Conservation (phyloP, 2,329 filamentous ascomycete genomes). For the Xylaria sp. region DNA sequence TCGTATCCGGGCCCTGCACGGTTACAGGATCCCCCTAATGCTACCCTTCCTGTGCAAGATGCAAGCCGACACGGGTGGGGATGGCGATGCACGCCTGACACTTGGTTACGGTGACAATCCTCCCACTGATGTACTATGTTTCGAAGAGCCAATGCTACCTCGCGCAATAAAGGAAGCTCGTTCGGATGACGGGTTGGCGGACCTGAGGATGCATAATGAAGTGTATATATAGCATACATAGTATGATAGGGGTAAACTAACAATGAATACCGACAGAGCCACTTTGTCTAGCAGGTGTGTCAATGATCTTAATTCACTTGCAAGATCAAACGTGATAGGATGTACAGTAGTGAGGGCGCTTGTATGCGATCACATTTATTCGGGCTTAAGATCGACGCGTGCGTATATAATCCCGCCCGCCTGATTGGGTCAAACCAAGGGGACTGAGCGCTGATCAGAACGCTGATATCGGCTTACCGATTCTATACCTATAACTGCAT, state of each 20-base stretch:
- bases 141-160: not conserved
- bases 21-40: conserved; percentile 12
- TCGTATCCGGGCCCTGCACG: conserved; percentile 19
- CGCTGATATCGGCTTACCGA: conserved; percentile 9
- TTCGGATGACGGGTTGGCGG: not conserved
- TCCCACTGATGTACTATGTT: not conserved
- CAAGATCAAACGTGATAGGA: not conserved
- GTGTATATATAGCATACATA: not conserved
- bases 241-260: not conserved
- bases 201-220: not conserved
- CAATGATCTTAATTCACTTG: too few species aligned
- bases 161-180: not conserved
- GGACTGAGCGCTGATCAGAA: conserved; percentile 7
- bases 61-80: not conserved
- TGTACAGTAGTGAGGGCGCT: not conserved
- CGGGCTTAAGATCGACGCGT: conserved; percentile 1
- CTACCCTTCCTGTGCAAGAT: conserved; percentile 2
- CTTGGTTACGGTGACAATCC: not conserved
- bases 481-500: too few species aligned
- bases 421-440: not conserved
- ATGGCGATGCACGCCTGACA: conserved; percentile 11
- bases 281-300: not conserved
- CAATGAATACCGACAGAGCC: not conserved
- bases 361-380: not conserved
- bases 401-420: not conserved